Percentiles rank a stretch among this genome's conserved stretches.
Evolutionary conservation across 2,329 filamentous ascomycete species (phyloP).

Genomic region (Exophiala phaeomuriformis): DNA sequence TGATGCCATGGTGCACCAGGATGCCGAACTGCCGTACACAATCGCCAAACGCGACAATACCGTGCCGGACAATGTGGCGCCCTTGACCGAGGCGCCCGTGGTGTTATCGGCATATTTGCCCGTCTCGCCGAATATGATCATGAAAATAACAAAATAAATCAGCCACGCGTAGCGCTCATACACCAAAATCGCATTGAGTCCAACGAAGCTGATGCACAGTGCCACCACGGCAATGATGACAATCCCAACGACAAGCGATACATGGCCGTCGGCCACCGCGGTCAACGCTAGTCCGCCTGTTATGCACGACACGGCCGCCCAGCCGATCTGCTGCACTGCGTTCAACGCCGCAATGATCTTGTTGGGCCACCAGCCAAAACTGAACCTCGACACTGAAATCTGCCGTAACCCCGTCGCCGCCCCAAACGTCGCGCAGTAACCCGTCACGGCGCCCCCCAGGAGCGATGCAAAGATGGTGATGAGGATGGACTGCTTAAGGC

Average conservation of each 20-base stretch:
- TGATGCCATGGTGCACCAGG: constrained; percentile 26
- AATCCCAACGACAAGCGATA: constrained; percentile 30
- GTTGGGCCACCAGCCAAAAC: constrained; percentile 30
- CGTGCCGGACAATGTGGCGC: constrained; percentile 32
- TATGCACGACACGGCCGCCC: constrained; percentile 32
- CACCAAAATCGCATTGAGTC: constrained; percentile 28
- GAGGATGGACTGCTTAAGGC: constrained; percentile 25
- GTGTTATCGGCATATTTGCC: constrained; percentile 38
- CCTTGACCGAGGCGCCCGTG: constrained; percentile 32
- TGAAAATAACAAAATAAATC: constrained; percentile 34
- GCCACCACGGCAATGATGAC: constrained; percentile 30
- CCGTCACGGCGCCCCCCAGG: constrained; percentile 24
- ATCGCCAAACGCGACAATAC: constrained; percentile 23
- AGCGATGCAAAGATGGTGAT: constrained; percentile 27
- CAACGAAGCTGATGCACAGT: constrained; percentile 28
- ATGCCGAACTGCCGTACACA: constrained; percentile 21
- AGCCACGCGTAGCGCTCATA: constrained; percentile 32
- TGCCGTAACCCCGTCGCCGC: constrained; percentile 32
- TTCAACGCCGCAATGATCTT: constrained; percentile 29
- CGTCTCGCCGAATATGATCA: constrained; percentile 45
- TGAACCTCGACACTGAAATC: constrained; percentile 28
- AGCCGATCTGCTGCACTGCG: constrained; percentile 28
- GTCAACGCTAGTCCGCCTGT: constrained; percentile 31
- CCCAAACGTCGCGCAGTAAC: constrained; percentile 32
- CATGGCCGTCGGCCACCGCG: constrained; percentile 31